These are phyloP conservation scores for Eustoma russellianum DNA, from an alignment of 257 asterid genomes.

Conservation along the genomic window DNA sequence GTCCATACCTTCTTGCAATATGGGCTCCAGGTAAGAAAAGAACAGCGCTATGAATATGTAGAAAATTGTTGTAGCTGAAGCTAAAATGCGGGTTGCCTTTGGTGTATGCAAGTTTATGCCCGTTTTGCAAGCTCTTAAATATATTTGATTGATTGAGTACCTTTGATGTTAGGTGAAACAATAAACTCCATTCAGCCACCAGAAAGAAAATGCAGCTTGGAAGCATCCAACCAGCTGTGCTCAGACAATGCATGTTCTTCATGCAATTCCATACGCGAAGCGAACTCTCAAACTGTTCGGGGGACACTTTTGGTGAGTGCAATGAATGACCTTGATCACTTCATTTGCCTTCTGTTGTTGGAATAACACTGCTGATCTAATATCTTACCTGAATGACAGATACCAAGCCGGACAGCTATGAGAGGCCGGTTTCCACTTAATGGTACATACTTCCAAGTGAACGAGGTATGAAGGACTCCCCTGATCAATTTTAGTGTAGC, in stretches of 20 bases:
- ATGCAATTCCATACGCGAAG: conserved; percentile 87
- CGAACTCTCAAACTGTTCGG: conserved; percentile 69
- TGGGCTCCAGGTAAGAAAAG: conserved; percentile 88
- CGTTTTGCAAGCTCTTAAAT: too few species aligned
- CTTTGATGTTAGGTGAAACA: conserved; percentile 67
- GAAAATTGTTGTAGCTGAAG: too few species aligned
- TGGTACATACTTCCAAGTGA: conserved; percentile 97
- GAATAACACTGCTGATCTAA: conserved; percentile 8
- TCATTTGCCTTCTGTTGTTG: too few species aligned
- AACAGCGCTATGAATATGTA: neutral
- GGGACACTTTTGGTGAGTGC: conserved; percentile 85
- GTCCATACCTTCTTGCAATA: conserved; percentile 87
- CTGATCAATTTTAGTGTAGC: conserved; percentile 7
- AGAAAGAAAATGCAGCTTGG: conserved; percentile 58
- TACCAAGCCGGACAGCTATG: conserved; percentile 99
- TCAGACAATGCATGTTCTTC: conserved; percentile 62
- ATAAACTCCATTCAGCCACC: conserved; percentile 78
- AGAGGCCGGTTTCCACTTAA: conserved; percentile 97
- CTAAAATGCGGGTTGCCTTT: too few species aligned
- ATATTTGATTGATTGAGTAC: neutral
- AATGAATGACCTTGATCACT: conserved; percentile 17
- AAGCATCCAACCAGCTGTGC: conserved; percentile 59
- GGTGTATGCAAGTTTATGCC: too few species aligned
- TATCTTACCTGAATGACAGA: conserved; percentile 36
- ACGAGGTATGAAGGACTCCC: conserved; percentile 53